These are phyloP conservation scores for Lachnellula subtilissima DNA, from an alignment of 2,329 filamentous ascomycete species.

Conservation along the genomic window DNA sequence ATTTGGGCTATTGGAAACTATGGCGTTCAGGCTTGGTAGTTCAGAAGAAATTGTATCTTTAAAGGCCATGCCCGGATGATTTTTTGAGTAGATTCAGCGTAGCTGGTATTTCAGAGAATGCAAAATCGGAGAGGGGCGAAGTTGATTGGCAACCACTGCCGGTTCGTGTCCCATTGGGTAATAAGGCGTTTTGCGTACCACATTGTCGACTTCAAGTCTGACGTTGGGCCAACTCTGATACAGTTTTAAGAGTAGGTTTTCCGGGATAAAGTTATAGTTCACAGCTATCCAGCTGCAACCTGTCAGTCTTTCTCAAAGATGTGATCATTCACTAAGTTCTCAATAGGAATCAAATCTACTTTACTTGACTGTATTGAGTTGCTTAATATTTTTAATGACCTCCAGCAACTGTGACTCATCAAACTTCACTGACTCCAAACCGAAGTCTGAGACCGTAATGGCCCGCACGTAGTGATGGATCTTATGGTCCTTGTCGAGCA, in stretches of 20 bases:
- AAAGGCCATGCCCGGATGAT: neutral
- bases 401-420: neutral
- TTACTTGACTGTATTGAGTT: neutral
- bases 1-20: neutral
- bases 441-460: neutral
- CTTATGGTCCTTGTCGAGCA: neutral
- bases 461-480: neutral
- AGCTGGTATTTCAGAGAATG: neutral
- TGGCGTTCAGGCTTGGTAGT: neutral
- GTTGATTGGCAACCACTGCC: neutral
- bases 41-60: neutral
- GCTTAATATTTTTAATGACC: neutral
- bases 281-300: neutral
- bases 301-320: too few species aligned
- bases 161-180: too few species aligned
- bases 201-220: neutral
- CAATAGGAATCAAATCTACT: neutral
- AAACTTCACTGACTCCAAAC: neutral
- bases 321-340: too few species aligned
- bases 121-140: neutral
- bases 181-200: constrained; percentile 34
- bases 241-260: neutral
- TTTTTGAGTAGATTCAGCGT: neutral
- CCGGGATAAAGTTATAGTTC: neutral
- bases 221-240: neutral